phyloP scores from a whole-genome alignment of 2,329 filamentous ascomycete species.

The Pseudovirgaria hyperparasitica region DNA sequence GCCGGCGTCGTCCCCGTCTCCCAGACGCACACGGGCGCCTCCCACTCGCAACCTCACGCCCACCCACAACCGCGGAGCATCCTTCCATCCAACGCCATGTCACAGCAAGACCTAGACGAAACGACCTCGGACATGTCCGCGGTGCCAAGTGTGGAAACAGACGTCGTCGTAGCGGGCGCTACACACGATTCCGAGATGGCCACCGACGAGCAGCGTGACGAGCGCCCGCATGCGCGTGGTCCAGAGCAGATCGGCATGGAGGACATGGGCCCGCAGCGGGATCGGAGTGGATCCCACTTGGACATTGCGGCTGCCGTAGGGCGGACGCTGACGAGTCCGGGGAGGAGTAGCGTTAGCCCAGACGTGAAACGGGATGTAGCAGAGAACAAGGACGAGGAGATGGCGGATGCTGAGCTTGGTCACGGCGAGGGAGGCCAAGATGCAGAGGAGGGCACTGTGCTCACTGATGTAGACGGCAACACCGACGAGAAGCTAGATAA shows the following conservation, averaged over 20 bases:
- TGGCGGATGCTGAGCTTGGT: constrained; percentile 5
- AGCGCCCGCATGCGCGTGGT: constrained; percentile 65
- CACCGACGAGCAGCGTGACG: constrained; percentile 36
- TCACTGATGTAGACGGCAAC: not conserved
- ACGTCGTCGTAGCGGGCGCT: too few relatives aligned
- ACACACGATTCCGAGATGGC: too few relatives aligned
- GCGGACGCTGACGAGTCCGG: constrained; percentile 14
- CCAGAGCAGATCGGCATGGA: constrained; percentile 75
- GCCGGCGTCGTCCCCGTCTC: constrained; percentile 63
- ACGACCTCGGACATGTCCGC: constrained; percentile 13
- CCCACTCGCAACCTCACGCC: constrained; percentile 23
- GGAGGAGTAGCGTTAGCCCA: constrained; percentile 16
- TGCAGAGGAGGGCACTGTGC: not conserved
- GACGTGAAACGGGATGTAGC: constrained; percentile 6
- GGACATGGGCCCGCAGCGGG: constrained; percentile 71
- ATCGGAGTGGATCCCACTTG: constrained; percentile 28
- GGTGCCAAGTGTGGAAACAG: constrained; percentile 16
- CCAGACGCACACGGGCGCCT: constrained; percentile 31
- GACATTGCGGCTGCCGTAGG: constrained; percentile 25
- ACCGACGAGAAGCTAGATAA: constrained; percentile 2
- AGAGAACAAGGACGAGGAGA: constrained; percentile 4
- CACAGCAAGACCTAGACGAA: too few relatives aligned
- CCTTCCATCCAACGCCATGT: too few relatives aligned
- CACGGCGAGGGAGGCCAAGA: constrained; percentile 10
- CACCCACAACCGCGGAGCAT: too few relatives aligned